Base-by-base conservation (phyloP, 2,329 filamentous ascomycete species). In the Raffaelea ambrosiae region DNA sequence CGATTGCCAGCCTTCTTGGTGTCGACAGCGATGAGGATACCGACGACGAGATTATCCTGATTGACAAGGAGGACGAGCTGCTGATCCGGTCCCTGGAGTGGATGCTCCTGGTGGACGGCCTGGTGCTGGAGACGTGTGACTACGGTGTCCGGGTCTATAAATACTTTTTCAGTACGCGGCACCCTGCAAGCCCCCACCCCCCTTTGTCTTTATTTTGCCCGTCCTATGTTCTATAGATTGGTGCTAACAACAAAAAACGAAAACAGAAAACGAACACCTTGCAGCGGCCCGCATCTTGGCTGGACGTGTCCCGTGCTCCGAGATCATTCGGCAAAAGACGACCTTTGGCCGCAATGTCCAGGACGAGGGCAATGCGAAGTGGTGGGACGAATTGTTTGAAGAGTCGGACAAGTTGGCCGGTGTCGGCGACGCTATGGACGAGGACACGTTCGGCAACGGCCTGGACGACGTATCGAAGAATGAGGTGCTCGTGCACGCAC, bases 41-140 rank as follows among this genome's bases (percentile, higher is more conserved):
- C n/a, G 16, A 20, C 5, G 54, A 56, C 19, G 54, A 51, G 11
- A 33, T 54, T n/a, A 29, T 55, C 13, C 59, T 57, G 10, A 67
- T 82, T 10, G 73, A 80, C 8, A 65, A 73, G 40, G 78, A 84
- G 50, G 83, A 91, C 53, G 79, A 84, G 56, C 65, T 74, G 31
- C 73, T 95, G 45, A 88, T 96, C 41, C 77, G 84, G 48, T 82
- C 86, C 35, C 68, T 96, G 50, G 86, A 94, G 59, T 97, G 91
- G 90, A 83, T 91, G 61, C 69, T 87, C 49, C 74, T 87, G 48
- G 76, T 91, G 9, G 79, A 85, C 44, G 83, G 58, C 3, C 55
- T 61, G 38, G 57, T 63, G 2, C 54, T 58, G 18, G 61, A 62
- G 50, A 63, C 62, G 31, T 65, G 63, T 55, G 56, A 57, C 22